Evolutionary conservation across 2,329 filamentous ascomycete species (phyloP).

Genomic region (Epichloe brachyelytri): DNA sequence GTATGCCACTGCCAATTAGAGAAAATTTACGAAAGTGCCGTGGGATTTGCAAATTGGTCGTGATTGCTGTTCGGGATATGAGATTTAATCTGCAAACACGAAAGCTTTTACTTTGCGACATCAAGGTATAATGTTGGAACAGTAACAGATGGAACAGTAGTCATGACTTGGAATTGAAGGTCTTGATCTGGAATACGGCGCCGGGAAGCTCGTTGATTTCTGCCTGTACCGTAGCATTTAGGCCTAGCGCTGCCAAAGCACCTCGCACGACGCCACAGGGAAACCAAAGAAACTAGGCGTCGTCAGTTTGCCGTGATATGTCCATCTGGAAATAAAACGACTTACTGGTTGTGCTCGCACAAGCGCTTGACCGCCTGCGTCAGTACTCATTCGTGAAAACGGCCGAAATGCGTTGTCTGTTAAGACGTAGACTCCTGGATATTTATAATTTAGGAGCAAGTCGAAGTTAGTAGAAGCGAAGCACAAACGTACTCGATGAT

Average conservation of each 20-base stretch:
- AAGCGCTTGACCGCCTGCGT: slow-evolving; percentile 60
- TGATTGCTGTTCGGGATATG: not conserved
- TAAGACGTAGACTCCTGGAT: slow-evolving; percentile 75
- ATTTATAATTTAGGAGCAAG: not conserved
- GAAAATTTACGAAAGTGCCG: not conserved
- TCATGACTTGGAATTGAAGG: slow-evolving; percentile 52
- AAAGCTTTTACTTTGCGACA: not conserved
- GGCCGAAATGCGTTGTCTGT: slow-evolving; percentile 89
- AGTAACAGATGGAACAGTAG: not conserved
- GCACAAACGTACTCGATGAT: slow-evolving; percentile 58
- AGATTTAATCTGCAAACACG: not conserved
- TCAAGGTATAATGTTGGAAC: not conserved
- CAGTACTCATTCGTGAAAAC: slow-evolving; percentile 78
- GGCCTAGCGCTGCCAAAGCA: slow-evolving; percentile 81
- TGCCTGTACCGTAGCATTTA: slow-evolving; percentile 81
- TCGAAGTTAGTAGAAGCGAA: not conserved
- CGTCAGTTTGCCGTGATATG: not conserved
- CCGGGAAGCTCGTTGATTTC: slow-evolving; percentile 77
- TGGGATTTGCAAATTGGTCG: too few species aligned
- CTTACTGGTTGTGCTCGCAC: slow-evolving; percentile 66
- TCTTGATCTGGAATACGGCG: slow-evolving; percentile 94
- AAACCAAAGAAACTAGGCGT: slow-evolving; percentile 76
- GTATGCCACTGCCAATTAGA: not conserved
- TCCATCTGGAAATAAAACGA: slow-evolving; percentile 8
- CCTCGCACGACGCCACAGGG: slow-evolving; percentile 87